These are phyloP conservation scores for Prunus mongolica DNA, from an alignment of 306 rosid genomes.

Conservation along the genomic window DNA sequence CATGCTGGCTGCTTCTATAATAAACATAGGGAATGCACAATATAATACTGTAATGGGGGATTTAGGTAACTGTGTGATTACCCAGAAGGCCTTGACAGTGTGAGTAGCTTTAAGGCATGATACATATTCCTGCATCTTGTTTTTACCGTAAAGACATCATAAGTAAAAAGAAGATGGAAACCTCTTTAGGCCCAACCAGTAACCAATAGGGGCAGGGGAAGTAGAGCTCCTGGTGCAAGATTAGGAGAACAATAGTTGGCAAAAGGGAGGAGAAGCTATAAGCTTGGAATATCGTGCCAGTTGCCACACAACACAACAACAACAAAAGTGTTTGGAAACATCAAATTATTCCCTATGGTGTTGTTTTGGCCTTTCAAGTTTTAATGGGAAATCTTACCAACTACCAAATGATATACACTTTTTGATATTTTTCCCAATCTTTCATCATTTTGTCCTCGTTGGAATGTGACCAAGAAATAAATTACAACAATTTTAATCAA, in stretches of 20 bases:
- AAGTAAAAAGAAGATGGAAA: slow-evolving; percentile 11
- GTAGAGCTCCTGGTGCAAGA: slow-evolving; percentile 28
- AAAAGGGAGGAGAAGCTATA: not conserved
- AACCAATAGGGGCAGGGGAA: slow-evolving; percentile 22
- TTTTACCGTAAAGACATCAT: slow-evolving; percentile 17
- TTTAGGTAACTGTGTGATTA: slow-evolving; percentile 32
- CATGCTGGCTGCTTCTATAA: slow-evolving; percentile 32
- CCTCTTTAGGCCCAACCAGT: slow-evolving; percentile 52
- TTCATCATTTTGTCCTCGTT: slow-evolving; percentile 10
- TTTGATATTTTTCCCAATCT: not conserved
- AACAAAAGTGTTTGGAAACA: slow-evolving; percentile 28
- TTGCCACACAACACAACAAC: slow-evolving; percentile 4
- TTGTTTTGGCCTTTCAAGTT: slow-evolving; percentile 20
- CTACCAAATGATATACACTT: slow-evolving; percentile 12
- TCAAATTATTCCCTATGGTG: slow-evolving; percentile 31
- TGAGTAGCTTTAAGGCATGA: slow-evolving; percentile 3
- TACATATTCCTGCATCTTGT: not conserved
- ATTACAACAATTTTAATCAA: not conserved
- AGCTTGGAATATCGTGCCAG: slow-evolving; percentile 32
- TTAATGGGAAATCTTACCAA: slow-evolving; percentile 14
- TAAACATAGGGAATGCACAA: not conserved
- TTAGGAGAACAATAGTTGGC: slow-evolving; percentile 15
- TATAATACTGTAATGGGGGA: not conserved
- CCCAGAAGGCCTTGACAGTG: slow-evolving; percentile 37
- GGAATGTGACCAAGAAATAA: slow-evolving; percentile 1